Evolutionary conservation across 2,329 filamentous ascomycete genomes (phyloP).

Genomic region (Ophiocordyceps unilateralis): DNA sequence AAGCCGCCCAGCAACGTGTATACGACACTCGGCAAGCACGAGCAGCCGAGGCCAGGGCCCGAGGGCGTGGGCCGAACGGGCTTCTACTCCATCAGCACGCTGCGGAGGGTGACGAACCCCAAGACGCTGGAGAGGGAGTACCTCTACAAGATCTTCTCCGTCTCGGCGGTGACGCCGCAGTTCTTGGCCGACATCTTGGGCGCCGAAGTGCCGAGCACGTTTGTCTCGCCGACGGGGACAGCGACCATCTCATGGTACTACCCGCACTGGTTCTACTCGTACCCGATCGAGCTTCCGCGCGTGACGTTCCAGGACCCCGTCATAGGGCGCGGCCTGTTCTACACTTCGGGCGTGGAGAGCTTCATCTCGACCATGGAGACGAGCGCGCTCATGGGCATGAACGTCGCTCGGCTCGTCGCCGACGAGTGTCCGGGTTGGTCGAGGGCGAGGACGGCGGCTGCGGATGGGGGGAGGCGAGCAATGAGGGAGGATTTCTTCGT

Average conservation of each 20-base stretch:
- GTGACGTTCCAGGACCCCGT: slow-evolving; percentile 73
- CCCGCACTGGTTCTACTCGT: slow-evolving; percentile 64
- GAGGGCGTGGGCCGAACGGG: slow-evolving; percentile 52
- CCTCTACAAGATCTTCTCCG: slow-evolving; percentile 50
- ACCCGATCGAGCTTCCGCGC: slow-evolving; percentile 70
- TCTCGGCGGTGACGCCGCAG: slow-evolving; percentile 29
- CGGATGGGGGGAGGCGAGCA: neutral
- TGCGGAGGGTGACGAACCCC: slow-evolving; percentile 47
- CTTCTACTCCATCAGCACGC: slow-evolving; percentile 74
- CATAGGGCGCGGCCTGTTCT: slow-evolving; percentile 50
- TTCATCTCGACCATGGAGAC: slow-evolving; percentile 99
- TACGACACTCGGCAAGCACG: slow-evolving; percentile 55
- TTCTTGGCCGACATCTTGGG: slow-evolving; percentile 38
- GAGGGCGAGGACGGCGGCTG: neutral
- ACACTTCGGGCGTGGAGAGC: slow-evolving; percentile 65
- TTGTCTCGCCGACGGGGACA: slow-evolving; percentile 18
- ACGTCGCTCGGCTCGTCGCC: slow-evolving; percentile 55
- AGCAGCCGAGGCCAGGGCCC: slow-evolving; percentile 29
- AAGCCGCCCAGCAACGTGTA: slow-evolving; percentile 58
- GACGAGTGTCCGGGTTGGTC: slow-evolving; percentile 30
- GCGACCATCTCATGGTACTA: slow-evolving; percentile 65
- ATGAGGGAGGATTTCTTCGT: slow-evolving; percentile 5
- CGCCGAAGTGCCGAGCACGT: slow-evolving; percentile 24
- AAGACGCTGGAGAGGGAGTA: slow-evolving; percentile 33
- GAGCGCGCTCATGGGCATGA: slow-evolving; percentile 79